Evolutionary conservation across 331 rosid species (phyloP).

Genomic region (Quercus phellos): DNA sequence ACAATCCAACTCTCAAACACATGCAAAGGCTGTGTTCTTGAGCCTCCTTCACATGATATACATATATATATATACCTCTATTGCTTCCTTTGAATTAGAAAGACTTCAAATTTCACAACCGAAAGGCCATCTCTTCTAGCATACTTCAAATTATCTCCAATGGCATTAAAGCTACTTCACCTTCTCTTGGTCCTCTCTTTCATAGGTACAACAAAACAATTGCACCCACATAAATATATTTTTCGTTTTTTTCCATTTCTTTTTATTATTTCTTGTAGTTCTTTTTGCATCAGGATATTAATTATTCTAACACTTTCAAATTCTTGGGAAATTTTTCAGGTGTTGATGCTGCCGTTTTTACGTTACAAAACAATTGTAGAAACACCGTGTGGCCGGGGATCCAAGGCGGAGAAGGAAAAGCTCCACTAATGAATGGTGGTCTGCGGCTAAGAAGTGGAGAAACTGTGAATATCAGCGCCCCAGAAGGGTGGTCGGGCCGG

Average conservation of each 20-base stretch:
- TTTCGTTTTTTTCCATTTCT: no score
- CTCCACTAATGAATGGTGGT: constrained; percentile 40
- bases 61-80: no score
- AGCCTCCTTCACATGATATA: no score
- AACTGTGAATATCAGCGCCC: constrained; percentile 26
- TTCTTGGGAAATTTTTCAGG: constrained; percentile 20
- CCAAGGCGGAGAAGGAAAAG: constrained; percentile 36
- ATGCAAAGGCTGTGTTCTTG: no score
- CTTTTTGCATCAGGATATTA: no score
- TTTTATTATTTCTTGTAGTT: no score
- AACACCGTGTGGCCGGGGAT: constrained; percentile 45
- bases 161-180: background rate
- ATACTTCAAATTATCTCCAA: background rate
- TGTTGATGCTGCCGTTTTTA: constrained; percentile 39
- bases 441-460: constrained; percentile 22
- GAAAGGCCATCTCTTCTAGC: background rate
- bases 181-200: background rate
- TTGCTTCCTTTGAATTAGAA: no score
- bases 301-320: no score
- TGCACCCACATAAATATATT: no score
- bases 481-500: constrained; percentile 42
- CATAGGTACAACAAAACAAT: background rate
- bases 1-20: no score
- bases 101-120: background rate
- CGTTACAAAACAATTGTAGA: constrained; percentile 37